phyloP scores from a whole-genome alignment of 495 filamentous ascomycete species.

The Penicillium taxi region DNA sequence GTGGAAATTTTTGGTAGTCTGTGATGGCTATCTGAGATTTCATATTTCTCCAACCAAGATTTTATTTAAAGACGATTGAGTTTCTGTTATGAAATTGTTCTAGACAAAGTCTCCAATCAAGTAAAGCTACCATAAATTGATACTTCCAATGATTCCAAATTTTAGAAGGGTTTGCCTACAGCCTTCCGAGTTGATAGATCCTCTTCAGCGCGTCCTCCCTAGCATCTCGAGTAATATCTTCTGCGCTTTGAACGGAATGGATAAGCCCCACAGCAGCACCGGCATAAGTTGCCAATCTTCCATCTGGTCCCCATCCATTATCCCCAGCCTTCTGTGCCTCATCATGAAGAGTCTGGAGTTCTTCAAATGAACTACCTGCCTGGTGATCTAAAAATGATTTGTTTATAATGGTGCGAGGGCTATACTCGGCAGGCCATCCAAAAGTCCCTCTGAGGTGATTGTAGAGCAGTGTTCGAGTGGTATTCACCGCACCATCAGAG shows the following conservation, averaged over 20 bases:
- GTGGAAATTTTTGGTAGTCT: constrained; percentile 18
- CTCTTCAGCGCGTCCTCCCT: constrained; percentile 8
- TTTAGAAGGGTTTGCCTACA: background rate
- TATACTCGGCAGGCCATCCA: constrained; percentile 59
- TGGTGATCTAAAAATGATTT: constrained; percentile 51
- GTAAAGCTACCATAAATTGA: background rate
- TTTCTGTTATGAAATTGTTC: too few species aligned
- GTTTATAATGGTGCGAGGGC: constrained; percentile 56
- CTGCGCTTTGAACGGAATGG: constrained; percentile 34
- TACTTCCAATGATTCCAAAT: background rate
- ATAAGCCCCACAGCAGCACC: constrained; percentile 47
- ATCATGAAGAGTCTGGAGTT: constrained; percentile 53
- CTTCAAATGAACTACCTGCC: constrained; percentile 46
- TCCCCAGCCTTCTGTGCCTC: constrained; percentile 47
- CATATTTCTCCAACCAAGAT: too few species aligned
- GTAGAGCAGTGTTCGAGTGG: constrained; percentile 60
- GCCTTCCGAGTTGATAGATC: constrained; percentile 2
- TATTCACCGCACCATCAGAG: constrained; percentile 54
- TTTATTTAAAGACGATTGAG: too few species aligned
- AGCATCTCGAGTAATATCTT: constrained; percentile 28
- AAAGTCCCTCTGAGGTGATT: constrained; percentile 60
- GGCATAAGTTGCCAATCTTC: constrained; percentile 66
- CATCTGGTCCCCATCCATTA: constrained; percentile 53
- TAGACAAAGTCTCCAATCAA: too few species aligned
- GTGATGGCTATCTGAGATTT: too few species aligned